These are phyloP conservation scores for Cucurbita pepo DNA, from an alignment of 306 rosid genomes.

Conservation along the genomic window DNA sequence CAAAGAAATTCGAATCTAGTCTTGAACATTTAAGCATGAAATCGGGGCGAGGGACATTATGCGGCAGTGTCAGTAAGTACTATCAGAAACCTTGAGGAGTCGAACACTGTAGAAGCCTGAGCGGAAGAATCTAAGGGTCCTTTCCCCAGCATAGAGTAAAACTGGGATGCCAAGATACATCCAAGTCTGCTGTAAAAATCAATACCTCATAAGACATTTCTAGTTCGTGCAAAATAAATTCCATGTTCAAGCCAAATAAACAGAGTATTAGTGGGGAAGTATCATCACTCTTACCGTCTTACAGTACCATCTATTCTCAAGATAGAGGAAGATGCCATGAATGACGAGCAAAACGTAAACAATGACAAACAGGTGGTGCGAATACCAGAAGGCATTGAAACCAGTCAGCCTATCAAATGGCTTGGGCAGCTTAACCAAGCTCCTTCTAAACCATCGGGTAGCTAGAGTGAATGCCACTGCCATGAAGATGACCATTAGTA, in stretches of 20 bases:
- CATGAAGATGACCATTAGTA: constrained; percentile 70
- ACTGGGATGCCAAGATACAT: constrained; percentile 82
- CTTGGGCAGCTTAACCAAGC: constrained; percentile 71
- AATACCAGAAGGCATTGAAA: constrained; percentile 97
- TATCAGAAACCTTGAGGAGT: constrained; percentile 58
- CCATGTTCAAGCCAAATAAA: not conserved
- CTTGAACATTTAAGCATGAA: not conserved
- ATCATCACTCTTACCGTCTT: constrained; percentile 44
- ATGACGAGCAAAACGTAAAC: constrained; percentile 69
- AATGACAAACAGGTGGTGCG: constrained; percentile 89
- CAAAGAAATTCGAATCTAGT: not conserved
- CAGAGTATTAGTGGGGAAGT: not conserved
- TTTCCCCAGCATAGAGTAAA: constrained; percentile 84
- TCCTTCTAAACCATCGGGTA: constrained; percentile 80
- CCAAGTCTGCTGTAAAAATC: constrained; percentile 65
- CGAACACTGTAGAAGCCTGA: constrained; percentile 73
- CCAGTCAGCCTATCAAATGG: constrained; percentile 90
- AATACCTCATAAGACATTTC: constrained; percentile 5
- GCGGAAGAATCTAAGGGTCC: constrained; percentile 73
- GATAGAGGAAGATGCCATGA: constrained; percentile 63
- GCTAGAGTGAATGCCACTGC: constrained; percentile 79
- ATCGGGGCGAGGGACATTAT: not conserved
- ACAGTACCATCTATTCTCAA: constrained; percentile 56
- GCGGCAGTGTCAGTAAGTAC: not conserved
- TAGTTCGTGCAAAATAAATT: not conserved